A percentile compares a stretch with the other conserved stretches of the same genome.
These are phyloP conservation scores for Boechera divaricarpa DNA, from an alignment of 345 rosid species.

Conservation along the genomic window DNA sequence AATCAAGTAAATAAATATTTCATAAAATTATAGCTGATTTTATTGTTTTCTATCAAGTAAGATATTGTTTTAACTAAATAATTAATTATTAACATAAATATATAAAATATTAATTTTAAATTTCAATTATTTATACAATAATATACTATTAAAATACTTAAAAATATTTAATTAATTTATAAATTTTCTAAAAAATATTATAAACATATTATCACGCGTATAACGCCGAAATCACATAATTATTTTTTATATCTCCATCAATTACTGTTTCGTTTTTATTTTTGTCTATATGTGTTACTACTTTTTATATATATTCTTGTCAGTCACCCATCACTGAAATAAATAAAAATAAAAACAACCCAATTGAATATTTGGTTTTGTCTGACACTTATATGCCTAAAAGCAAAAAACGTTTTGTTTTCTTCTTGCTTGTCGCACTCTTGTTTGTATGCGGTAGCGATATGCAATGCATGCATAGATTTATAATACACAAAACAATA, in stretches of 20 bases:
- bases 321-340: constrained; percentile 34
- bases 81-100: too few species aligned
- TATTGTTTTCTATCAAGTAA: too few species aligned
- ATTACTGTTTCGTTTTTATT: background rate
- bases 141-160: too few species aligned
- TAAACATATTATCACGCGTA: too few species aligned
- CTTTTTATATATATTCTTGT: constrained; percentile 15
- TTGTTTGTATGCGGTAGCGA: constrained; percentile 8
- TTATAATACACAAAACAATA: constrained; percentile 4
- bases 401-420: constrained; percentile 36
- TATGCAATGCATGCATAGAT: constrained; percentile 31
- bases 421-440: constrained; percentile 38
- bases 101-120: too few species aligned
- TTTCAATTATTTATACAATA: too few species aligned
- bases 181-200: too few species aligned
- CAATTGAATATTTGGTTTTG: constrained; percentile 24
- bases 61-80: too few species aligned
- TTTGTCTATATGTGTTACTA: background rate
- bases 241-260: background rate
- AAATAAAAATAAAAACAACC: background rate
- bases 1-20: too few species aligned
- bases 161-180: too few species aligned
- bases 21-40: too few species aligned
- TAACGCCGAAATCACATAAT: too few species aligned
- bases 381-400: constrained; percentile 30